Evolutionary conservation across 192 early-diverging fungal genomes (phyloP).

Genomic region (Mortierella hygrophila): DNA sequence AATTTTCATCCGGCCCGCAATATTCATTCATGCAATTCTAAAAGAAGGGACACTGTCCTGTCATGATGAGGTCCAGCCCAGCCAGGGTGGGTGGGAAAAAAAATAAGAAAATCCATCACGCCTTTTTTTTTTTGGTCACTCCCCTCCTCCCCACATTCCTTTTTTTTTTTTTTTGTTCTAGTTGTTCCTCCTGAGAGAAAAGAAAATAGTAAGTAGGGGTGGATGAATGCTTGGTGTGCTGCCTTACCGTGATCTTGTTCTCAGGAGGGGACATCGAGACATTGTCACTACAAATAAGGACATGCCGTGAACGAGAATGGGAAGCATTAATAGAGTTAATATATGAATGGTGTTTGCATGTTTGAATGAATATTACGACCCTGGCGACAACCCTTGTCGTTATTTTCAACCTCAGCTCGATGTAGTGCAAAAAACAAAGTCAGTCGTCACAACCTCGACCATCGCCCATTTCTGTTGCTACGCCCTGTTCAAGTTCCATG

Average conservation of each 20-base stretch:
- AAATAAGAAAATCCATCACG: constrained; percentile 4
- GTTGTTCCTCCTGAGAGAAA: neutral
- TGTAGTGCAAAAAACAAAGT: neutral
- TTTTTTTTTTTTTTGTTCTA: neutral
- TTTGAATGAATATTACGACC: neutral
- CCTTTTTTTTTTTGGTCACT: neutral
- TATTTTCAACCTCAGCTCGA: constrained; percentile 3
- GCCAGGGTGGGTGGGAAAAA: constrained; percentile 24
- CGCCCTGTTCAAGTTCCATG: neutral
- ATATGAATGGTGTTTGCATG: neutral
- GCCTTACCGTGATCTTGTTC: constrained; percentile 47
- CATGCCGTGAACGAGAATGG: neutral
- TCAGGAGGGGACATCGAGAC: constrained; percentile 30
- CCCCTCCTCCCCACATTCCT: neutral
- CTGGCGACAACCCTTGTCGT: neutral
- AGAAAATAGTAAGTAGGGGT: neutral
- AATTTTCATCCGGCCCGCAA: neutral
- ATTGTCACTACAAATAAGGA: neutral
- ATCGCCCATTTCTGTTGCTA: neutral
- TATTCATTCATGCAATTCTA: constrained; percentile 5
- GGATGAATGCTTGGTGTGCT: neutral
- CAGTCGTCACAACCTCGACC: neutral
- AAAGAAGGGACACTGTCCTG: neutral
- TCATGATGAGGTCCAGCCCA: too few relatives aligned
- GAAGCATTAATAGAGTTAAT: neutral